Percentiles rank a stretch among this genome's conserved stretches.
These are phyloP conservation scores for Cryptococcus hybrid DNA, from an alignment of 1,284 basidiomycete genomes.

Conservation along the genomic window DNA sequence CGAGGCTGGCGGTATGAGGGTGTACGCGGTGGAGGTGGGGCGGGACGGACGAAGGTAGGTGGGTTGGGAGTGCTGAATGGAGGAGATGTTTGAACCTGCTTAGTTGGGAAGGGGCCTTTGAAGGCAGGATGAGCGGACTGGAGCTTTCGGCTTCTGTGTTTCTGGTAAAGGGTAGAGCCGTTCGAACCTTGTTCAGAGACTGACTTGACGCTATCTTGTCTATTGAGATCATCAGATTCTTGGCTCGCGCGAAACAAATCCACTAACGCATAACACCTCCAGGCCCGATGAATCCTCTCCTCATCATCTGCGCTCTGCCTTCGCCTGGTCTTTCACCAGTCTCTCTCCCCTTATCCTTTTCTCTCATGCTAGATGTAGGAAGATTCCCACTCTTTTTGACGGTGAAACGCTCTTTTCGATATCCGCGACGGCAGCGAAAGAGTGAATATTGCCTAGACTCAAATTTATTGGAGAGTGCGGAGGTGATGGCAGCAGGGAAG, in stretches of 20 bases:
- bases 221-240: background rate
- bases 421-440: constrained; percentile 16
- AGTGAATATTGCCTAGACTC: constrained; percentile 1
- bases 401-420: constrained; percentile 17
- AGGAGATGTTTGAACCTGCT: background rate
- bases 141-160: background rate
- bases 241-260: background rate
- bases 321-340: constrained; percentile 5
- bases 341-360: constrained; percentile 8
- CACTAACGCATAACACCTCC: constrained; percentile 22
- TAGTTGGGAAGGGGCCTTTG: background rate
- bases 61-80: constrained; percentile 4
- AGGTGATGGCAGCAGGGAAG: background rate
- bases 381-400: constrained; percentile 1
- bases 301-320: constrained; percentile 19
- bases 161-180: background rate
- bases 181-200: constrained; percentile 9
- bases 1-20: constrained; percentile 2
- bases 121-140: background rate
- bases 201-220: constrained; percentile 4
- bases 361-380: background rate
- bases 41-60: constrained; percentile 14
- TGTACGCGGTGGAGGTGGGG: constrained; percentile 11
- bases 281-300: constrained; percentile 22
- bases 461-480: background rate